Base-by-base conservation (phyloP, 257 asterid species). In the Vinca minor region DNA sequence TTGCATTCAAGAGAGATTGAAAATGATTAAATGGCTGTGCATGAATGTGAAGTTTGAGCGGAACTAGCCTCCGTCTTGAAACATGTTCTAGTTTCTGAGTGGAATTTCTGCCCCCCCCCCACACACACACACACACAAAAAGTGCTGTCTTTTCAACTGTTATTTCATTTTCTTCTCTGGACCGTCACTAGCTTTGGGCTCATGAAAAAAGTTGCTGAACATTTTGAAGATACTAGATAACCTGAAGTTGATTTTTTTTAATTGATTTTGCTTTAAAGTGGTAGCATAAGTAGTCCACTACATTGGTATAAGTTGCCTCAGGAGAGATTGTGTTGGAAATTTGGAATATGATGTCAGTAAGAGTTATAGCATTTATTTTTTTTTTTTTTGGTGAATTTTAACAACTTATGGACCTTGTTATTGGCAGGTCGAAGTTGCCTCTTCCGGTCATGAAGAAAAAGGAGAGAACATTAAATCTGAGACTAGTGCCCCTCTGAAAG, bases 351-450 rank as follows among this genome's bases (percentile, higher is more conserved):
- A 50, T 11, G 12, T 14, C 13, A 23, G 15, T 50, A 50, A 23
- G 32, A 50, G 1, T 18, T 46, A 3, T n/a, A n/a, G n/a, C n/a
- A n/a, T n/a, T n/a, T n/a, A n/a, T n/a, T n/a, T n/a, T n/a, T 23
- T 44, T 44, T 20, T 28, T 66, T 18, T 15, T 31, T 41, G n/a
- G 44, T 26, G 65, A 50, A 60, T 23, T 9, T 26, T 8, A 41
- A n/a, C 63, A 28, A 8, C 67, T 47, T 38, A 38, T 49, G 48
- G 48, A 58, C 11, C 42, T 64, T 34, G 47, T 42, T 67, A n/a
- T 42, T 76, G 72, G 65, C 86, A 91, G 98, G 95, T 93, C 70
- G 99, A 89, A 77, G 99, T 93, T 78, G 95, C 86, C 32, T 83
- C 89, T 77, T 78, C 94, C 45, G 99, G 94, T 35, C 65, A 76